These are phyloP conservation scores for Pyropia haitanensis DNA, from an alignment of 23 red algal genomes.

Conservation along the genomic window DNA sequence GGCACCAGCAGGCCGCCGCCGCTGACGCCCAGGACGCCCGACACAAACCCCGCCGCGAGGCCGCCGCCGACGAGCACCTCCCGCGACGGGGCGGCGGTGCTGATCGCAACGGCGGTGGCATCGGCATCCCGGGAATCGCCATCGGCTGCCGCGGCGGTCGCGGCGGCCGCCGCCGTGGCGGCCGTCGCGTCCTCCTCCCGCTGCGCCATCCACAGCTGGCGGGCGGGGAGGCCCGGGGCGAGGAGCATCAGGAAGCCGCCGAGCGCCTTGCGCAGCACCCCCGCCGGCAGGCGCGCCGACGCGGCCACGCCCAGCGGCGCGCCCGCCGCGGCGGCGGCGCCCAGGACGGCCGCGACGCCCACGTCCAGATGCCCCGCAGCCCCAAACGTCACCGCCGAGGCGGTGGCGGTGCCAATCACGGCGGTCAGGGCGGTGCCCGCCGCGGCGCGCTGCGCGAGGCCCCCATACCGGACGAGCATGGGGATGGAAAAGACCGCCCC, in stretches of 20 bases:
- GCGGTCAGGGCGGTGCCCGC: conserved; percentile 58
- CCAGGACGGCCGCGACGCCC: conserved; percentile 19
- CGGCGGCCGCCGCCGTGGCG: neutral
- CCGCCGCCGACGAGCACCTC: conserved; percentile 25
- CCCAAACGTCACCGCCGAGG: conserved; percentile 30
- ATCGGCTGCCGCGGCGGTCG: neutral
- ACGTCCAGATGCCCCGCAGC: conserved; percentile 24
- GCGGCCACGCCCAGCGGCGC: conserved; percentile 53
- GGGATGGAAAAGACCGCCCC: conserved; percentile 81
- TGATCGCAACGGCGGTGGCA: neutral
- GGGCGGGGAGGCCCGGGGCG: conserved; percentile 51
- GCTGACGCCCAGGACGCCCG: conserved; percentile 69
- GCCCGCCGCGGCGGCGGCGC: conserved; percentile 8
- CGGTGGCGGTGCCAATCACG: conserved; percentile 39
- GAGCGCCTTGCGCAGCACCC: conserved; percentile 37
- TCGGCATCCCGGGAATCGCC: too few relatives aligned
- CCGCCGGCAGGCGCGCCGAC: conserved; percentile 21
- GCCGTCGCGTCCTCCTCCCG: neutral
- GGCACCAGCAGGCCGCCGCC: conserved; percentile 76
- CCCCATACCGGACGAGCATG: conserved; percentile 30
- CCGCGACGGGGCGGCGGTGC: neutral
- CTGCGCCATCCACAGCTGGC: conserved; percentile 12
- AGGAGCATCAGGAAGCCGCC: conserved; percentile 65
- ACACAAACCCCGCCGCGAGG: conserved; percentile 38
- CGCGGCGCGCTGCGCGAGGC: conserved; percentile 44